These are phyloP conservation scores for Albophoma yamanashiensis DNA, from an alignment of 2,329 filamentous ascomycete genomes.

Conservation along the genomic window DNA sequence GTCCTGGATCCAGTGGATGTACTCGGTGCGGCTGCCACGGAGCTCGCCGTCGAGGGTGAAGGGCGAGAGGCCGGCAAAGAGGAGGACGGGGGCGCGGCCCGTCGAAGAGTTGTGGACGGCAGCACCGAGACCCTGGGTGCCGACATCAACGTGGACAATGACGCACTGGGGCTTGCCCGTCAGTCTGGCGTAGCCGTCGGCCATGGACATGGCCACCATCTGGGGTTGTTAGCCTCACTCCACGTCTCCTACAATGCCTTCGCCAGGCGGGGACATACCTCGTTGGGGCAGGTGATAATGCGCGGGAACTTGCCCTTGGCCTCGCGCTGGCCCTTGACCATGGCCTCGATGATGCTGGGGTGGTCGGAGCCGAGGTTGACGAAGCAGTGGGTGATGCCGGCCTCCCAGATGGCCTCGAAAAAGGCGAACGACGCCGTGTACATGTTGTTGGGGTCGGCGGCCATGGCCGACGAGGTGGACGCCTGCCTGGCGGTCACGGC, in stretches of 20 bases:
- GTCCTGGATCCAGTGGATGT: slow-evolving; percentile 81
- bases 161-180: slow-evolving; percentile 66
- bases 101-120: slow-evolving; percentile 72
- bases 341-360: slow-evolving; percentile 69
- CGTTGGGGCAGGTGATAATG: slow-evolving; percentile 72
- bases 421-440: slow-evolving; percentile 75
- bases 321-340: slow-evolving; percentile 64
- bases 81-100: slow-evolving; percentile 62
- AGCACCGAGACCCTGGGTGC: slow-evolving; percentile 67
- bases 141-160: slow-evolving; percentile 73
- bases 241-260: background rate
- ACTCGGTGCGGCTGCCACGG: slow-evolving; percentile 68
- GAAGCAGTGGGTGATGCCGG: slow-evolving; percentile 47
- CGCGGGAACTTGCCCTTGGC: slow-evolving; percentile 53
- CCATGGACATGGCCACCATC: slow-evolving; percentile 82
- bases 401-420: slow-evolving; percentile 71
- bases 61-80: slow-evolving; percentile 69
- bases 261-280: slow-evolving; percentile 35
- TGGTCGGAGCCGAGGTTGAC: slow-evolving; percentile 64
- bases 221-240: slow-evolving; percentile 16
- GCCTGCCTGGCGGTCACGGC: slow-evolving; percentile 1
- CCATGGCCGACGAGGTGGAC: slow-evolving; percentile 6
- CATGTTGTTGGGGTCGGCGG: slow-evolving; percentile 23
- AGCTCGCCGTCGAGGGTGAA: slow-evolving; percentile 71
- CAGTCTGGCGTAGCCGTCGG: slow-evolving; percentile 66